phyloP scores from a whole-genome alignment of 1,284 basidiomycete genomes.

The Heterobasidion annosum region DNA sequence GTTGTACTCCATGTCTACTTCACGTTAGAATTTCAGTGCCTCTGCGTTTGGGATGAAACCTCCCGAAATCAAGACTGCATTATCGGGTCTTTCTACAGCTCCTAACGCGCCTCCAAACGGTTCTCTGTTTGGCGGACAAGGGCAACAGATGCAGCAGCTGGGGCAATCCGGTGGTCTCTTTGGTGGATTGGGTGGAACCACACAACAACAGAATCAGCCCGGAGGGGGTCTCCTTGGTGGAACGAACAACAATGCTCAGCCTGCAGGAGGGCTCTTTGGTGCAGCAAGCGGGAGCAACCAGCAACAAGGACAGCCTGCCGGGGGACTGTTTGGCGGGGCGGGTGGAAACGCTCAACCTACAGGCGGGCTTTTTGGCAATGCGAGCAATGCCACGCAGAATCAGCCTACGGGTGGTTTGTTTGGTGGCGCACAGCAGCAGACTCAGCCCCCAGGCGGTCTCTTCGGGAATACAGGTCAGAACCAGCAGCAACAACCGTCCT shows the following conservation, averaged over 20 bases:
- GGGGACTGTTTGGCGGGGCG: background rate
- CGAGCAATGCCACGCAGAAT: background rate
- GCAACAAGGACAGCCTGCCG: background rate
- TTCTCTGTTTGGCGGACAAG: background rate
- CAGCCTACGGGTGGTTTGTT: constrained; percentile 17
- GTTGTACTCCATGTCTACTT: background rate
- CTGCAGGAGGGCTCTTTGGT: constrained; percentile 11
- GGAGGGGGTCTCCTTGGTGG: constrained; percentile 13
- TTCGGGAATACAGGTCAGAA: constrained; percentile 14
- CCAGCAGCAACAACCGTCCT: constrained; percentile 11
- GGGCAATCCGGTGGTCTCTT: background rate
- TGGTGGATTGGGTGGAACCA: background rate
- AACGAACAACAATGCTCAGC: constrained; percentile 9
- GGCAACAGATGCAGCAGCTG: background rate
- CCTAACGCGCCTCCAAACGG: constrained; percentile 11
- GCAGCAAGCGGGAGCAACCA: constrained; percentile 13
- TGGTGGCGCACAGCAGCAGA: constrained; percentile 22
- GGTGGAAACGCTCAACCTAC: background rate
- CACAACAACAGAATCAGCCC: constrained; percentile 13
- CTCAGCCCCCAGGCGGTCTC: constrained; percentile 8
- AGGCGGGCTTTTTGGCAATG: background rate
- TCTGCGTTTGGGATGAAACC: constrained; percentile 34
- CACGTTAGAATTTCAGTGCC: constrained; percentile 14
- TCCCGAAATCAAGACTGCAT: constrained; percentile 5
- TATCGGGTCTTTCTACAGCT: constrained; percentile 5